Evolutionary conservation across 352 stramenopile species (phyloP).

Genomic region (Plasmopara muralis): DNA sequence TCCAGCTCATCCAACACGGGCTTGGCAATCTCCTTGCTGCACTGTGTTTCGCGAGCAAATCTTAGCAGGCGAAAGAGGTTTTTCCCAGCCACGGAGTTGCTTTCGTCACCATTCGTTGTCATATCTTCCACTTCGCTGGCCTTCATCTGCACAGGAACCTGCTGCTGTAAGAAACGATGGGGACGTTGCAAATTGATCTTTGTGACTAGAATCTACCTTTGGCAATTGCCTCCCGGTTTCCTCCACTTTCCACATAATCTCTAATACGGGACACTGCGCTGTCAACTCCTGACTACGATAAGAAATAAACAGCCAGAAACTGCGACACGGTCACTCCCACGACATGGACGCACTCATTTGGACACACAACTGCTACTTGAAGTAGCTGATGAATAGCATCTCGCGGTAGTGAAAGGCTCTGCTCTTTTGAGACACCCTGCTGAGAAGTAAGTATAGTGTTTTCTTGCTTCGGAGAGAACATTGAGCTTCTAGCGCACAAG

Average conservation of each 20-base stretch:
- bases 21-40: slow-evolving; percentile 64
- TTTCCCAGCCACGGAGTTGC: not conserved
- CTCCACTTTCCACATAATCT: slow-evolving; percentile 5
- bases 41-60: slow-evolving; percentile 42
- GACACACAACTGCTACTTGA: slow-evolving; percentile 42
- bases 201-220: not conserved
- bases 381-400: slow-evolving; percentile 28
- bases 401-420: slow-evolving; percentile 26
- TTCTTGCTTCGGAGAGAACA: slow-evolving; percentile 44
- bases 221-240: not conserved
- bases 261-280: not conserved
- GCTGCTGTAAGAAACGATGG: no score
- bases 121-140: slow-evolving; percentile 1
- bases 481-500: slow-evolving; percentile 75
- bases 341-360: slow-evolving; percentile 43
- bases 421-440: slow-evolving; percentile 21
- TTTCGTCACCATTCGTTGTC: not conserved
- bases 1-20: slow-evolving; percentile 63
- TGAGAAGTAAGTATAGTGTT: no score
- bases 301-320: slow-evolving; percentile 27
- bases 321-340: slow-evolving; percentile 36
- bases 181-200: slow-evolving; percentile 4
- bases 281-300: not conserved
- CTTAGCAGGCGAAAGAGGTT: slow-evolving; percentile 43
- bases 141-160: slow-evolving; percentile 2